Evolutionary conservation across 345 rosid species (phyloP).

Genomic region (Aurinia saxatilis): DNA sequence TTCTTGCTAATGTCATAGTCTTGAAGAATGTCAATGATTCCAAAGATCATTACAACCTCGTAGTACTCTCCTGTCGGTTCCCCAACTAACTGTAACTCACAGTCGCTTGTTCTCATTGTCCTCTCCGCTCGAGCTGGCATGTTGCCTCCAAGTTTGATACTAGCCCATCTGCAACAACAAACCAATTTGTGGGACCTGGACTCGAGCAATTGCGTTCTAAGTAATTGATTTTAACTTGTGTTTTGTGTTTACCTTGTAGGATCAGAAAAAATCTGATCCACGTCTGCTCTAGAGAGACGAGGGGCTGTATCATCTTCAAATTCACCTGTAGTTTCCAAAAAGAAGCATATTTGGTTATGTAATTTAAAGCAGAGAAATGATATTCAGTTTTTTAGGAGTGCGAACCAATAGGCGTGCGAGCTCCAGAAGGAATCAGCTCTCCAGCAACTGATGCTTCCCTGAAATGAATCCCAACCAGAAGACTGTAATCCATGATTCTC

Average conservation of each 20-base stretch:
- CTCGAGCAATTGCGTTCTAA: not conserved
- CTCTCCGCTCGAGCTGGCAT: constrained; percentile 87
- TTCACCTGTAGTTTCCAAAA: constrained; percentile 15
- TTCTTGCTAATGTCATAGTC: constrained; percentile 95
- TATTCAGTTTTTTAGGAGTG: not conserved
- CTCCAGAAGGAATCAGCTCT: constrained; percentile 51
- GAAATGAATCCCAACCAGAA: constrained; percentile 85
- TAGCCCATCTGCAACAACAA: constrained; percentile 58
- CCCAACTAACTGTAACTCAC: constrained; percentile 66
- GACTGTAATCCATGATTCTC: constrained; percentile 94
- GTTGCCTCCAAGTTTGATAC: constrained; percentile 62
- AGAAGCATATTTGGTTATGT: not conserved
- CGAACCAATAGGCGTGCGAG: constrained; percentile 36
- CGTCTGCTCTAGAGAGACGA: constrained; percentile 32
- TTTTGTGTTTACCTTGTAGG: constrained; percentile 25
- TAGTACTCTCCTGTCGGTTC: constrained; percentile 79
- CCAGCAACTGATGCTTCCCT: constrained; percentile 57
- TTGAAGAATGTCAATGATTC: constrained; percentile 87
- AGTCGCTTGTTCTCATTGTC: constrained; percentile 49
- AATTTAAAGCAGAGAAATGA: not conserved
- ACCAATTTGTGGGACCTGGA: not conserved
- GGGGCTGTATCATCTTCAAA: constrained; percentile 28
- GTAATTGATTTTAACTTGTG: not conserved
- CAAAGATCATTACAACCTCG: constrained; percentile 79
- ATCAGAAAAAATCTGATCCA: constrained; percentile 30